Conservation (phyloP, 73 alveolate species). For the Loxodes magnus region DNA sequence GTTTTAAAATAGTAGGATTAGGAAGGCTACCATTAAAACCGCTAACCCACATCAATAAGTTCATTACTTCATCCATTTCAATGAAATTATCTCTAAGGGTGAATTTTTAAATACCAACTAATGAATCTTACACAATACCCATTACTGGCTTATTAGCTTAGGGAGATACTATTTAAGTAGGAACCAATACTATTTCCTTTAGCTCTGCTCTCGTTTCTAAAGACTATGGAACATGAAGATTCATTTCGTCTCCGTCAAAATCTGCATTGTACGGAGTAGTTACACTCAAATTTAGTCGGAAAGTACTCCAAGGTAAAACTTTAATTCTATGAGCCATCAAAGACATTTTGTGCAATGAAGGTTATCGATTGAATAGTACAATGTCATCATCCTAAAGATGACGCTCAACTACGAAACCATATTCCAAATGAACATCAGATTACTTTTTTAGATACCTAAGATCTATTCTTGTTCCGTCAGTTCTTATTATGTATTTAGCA, state of each 20-base stretch:
- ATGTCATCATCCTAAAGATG: constrained; percentile 87
- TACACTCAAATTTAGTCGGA: constrained; percentile 96
- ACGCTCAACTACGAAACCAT: constrained; percentile 95
- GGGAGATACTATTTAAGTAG: constrained; percentile 93
- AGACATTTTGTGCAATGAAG: constrained; percentile 99
- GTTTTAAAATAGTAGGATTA: constrained; percentile 94
- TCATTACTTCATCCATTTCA: constrained; percentile 85
- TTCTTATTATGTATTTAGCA: constrained; percentile 82
- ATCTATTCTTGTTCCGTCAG: constrained; percentile 70
- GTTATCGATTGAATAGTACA: constrained; percentile 98
- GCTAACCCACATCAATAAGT: constrained; percentile 93
- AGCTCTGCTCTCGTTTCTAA: constrained; percentile 93
- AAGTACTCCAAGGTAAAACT: constrained; percentile 98
- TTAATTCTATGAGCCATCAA: constrained; percentile 99
- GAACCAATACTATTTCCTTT: constrained; percentile 91
- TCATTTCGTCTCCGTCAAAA: constrained; percentile 99
- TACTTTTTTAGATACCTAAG: constrained; percentile 52
- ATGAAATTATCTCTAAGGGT: constrained; percentile 91
- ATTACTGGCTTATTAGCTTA: constrained; percentile 98
- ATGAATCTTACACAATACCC: constrained; percentile 99
- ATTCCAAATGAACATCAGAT: constrained; percentile 71
- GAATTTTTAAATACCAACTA: constrained; percentile 82
- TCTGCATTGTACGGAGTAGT: constrained; percentile 99
- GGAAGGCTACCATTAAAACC: constrained; percentile 93
- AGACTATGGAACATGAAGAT: constrained; percentile 98